These are phyloP conservation scores for Agrostemma githago DNA, from an alignment of 148 eudicot genomes.

Conservation along the genomic window DNA sequence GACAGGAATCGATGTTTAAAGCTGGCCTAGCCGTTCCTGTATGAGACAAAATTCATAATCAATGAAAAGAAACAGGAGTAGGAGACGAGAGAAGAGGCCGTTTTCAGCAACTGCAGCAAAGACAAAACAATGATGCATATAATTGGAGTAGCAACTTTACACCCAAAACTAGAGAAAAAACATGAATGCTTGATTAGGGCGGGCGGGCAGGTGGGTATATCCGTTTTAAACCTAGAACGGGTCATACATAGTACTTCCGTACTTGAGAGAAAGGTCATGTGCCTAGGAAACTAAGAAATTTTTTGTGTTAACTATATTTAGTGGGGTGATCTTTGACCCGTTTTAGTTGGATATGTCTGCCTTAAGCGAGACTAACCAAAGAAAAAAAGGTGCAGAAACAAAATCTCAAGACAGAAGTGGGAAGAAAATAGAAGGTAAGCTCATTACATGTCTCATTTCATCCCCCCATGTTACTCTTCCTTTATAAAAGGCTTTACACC, in stretches of 20 bases:
- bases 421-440: background rate
- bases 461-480: background rate
- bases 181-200: no score
- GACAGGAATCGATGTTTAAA: conserved; percentile 19
- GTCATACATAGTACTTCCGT: no score
- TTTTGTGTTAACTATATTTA: no score
- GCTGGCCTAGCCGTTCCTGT: conserved; percentile 51
- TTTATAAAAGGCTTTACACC: background rate
- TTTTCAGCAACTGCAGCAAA: background rate
- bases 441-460: background rate
- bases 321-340: no score
- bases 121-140: background rate
- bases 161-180: no score
- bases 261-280: no score
- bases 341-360: no score
- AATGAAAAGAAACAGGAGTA: background rate
- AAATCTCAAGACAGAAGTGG: background rate
- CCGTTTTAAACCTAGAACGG: no score
- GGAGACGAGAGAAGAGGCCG: background rate
- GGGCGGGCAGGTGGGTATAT: no score
- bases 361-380: no score
- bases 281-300: background rate
- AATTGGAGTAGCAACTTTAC: background rate
- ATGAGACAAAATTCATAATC: conserved; percentile 12
- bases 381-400: background rate